A percentile compares a stretch with the other conserved stretches of the same genome.
Evolutionary conservation across 345 rosid genomes (phyloP).

Genomic region (Euphorbia pulcherrima): DNA sequence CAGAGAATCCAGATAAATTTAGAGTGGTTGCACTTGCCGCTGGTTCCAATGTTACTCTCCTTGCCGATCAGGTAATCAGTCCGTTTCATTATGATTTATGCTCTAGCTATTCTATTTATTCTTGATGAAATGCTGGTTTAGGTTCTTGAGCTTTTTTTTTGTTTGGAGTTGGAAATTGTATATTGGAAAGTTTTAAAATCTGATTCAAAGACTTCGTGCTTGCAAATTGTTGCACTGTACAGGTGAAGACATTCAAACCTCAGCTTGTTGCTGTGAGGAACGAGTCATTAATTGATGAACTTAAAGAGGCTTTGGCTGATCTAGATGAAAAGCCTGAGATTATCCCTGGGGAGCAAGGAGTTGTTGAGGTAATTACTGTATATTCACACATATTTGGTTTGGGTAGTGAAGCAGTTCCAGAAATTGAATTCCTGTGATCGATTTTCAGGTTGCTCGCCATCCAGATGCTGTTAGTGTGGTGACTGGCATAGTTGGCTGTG

Average conservation of each 20-base stretch:
- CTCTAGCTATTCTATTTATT: background rate
- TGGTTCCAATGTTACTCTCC: constrained; percentile 91
- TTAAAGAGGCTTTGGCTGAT: constrained; percentile 78
- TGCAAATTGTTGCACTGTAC: constrained; percentile 15
- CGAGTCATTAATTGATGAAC: constrained; percentile 66
- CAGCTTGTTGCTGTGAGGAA: constrained; percentile 75
- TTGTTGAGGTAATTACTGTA: constrained; percentile 55
- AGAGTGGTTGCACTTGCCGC: constrained; percentile 91
- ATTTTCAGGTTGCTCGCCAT: constrained; percentile 81
- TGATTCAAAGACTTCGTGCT: constrained; percentile 6
- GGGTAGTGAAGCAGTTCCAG: constrained; percentile 1
- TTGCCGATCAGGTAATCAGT: constrained; percentile 76
- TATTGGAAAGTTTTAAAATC: background rate
- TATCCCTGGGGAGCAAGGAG: constrained; percentile 89
- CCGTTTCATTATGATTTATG: background rate
- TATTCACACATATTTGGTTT: constrained; percentile 16
- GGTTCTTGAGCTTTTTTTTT: background rate
- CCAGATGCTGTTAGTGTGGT: constrained; percentile 87
- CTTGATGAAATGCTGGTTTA: background rate
- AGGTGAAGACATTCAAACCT: constrained; percentile 87
- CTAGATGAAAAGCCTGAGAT: constrained; percentile 81
- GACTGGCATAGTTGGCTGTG: constrained; percentile 97
- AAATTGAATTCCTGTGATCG: constrained; percentile 17
- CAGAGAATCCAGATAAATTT: constrained; percentile 85
- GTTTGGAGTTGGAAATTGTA: background rate